Evolutionary conservation across 257 asterid genomes (phyloP).

Genomic region (Fraxinus cuspidata): DNA sequence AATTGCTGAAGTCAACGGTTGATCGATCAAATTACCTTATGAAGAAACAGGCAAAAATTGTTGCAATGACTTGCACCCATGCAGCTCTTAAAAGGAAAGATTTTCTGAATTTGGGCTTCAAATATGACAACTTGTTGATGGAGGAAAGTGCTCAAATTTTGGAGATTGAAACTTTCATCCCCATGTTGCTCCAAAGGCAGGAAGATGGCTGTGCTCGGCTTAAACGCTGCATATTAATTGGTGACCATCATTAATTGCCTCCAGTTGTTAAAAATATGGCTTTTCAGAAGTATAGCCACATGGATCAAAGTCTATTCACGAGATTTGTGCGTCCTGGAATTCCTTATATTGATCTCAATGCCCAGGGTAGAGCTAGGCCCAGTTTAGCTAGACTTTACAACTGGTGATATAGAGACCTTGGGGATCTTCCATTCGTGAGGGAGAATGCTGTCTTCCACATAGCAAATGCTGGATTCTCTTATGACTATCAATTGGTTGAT

Average conservation of each 20-base stretch:
- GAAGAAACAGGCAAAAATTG: conserved; percentile 98
- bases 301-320: conserved; percentile 98
- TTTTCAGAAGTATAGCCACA: conserved; percentile 98
- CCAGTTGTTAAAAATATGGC: conserved; percentile 99
- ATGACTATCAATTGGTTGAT: conserved; percentile 87
- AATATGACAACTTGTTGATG: conserved; percentile 93
- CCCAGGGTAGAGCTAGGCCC: conserved; percentile 99
- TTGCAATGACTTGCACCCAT: conserved; percentile 99
- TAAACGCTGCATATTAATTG: conserved; percentile 94
- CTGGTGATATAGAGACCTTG: conserved; percentile 94
- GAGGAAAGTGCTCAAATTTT: conserved; percentile 99
- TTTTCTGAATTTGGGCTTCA: conserved; percentile 86
- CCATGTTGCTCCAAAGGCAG: conserved; percentile 98
- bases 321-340: conserved; percentile 95
- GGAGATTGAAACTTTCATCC: conserved; percentile 98
- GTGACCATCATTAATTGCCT: conserved; percentile 98
- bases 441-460: conserved; percentile 59
- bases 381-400: conserved; percentile 93
- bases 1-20: conserved; percentile 92
- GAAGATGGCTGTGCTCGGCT: conserved; percentile 99
- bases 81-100: conserved; percentile 98
- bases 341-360: conserved; percentile 96
- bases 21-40: conserved; percentile 90
- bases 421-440: conserved; percentile 82
- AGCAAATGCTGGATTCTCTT: conserved; percentile 90